A percentile compares a stretch with the other conserved stretches of the same genome.
Evolutionary conservation across 257 asterid genomes (phyloP).

Genomic region (Penstemon eatonii): DNA sequence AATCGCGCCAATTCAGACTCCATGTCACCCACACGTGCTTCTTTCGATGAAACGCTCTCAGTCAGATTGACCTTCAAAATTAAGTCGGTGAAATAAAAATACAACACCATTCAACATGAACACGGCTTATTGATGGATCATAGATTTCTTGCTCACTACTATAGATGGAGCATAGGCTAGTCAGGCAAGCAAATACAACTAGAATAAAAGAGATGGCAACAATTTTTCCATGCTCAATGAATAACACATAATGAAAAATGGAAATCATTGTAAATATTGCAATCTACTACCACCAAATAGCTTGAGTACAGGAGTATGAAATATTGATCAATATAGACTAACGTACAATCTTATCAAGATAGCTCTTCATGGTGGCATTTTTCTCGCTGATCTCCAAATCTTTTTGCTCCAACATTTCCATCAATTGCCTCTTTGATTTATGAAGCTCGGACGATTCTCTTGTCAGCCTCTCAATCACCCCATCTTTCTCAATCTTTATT

Average conservation of each 20-base stretch:
- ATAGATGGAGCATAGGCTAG: not conserved
- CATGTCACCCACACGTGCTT: conserved; percentile 61
- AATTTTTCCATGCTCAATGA: conserved; percentile 7
- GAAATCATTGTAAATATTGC: not conserved
- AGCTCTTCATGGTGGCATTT: conserved; percentile 69
- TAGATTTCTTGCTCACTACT: not conserved
- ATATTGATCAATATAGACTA: not conserved
- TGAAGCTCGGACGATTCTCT: conserved; percentile 68
- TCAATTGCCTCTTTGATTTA: conserved; percentile 82
- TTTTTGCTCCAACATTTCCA: conserved; percentile 79
- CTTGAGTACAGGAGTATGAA: not conserved
- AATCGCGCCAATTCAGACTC: conserved; percentile 69
- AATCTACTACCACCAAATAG: conserved; percentile 4
- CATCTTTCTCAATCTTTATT: conserved; percentile 66
- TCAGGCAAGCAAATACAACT: conserved; percentile 9
- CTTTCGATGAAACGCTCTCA: conserved; percentile 64
- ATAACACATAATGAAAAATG: not conserved
- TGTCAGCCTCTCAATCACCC: conserved; percentile 73
- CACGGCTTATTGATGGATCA: not conserved
- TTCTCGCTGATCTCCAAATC: conserved; percentile 82
- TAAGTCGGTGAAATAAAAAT: conserved; percentile 2
- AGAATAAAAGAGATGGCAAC: not conserved
- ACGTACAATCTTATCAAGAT: conserved; percentile 88
- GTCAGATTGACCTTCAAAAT: conserved; percentile 63
- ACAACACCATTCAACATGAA: conserved; percentile 1